Evolutionary conservation across 495 filamentous ascomycete species (phyloP), one percentile per base, ranked within the genome.

Genomic region (Podospora pseudopauciseta): DNA sequence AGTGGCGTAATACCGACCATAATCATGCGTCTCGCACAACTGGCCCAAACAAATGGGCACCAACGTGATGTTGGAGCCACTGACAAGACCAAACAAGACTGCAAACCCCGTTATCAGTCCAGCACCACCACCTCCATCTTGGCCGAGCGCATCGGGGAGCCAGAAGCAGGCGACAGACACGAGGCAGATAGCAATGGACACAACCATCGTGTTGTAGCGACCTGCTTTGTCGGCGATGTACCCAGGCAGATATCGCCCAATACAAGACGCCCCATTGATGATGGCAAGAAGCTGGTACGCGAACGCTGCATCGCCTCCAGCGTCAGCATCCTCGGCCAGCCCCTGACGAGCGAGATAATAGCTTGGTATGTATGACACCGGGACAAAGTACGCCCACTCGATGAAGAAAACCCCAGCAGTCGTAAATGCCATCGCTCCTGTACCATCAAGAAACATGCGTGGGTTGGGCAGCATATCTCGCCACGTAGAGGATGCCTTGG

Each of bases 51-150:
- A 58, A 3, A 58, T 58, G 6, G 55, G 55, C 6, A 26, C 23
- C 55, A 58, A 26, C n/a, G 55, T 58, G 55, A 58, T 58, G 23
- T 58, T 58, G n/a, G 55, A 58, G 55, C 55, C 55, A 20, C 55
- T 58, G 4, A 58, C 55, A 19, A 58, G 55, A 2, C 55, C 55
- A 58, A 58, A 58, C 55, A 58, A 26, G 6, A 58, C n/a, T 18
- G 55, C 55, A 58, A 58, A 58, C 18, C n/a, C 55, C n/a, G 55
- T 58, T 19, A 58, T 58, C 55, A 58, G 18, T n/a, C n/a, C 55
- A 5, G 55, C n/a, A 58, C 55, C 55, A 20, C n/a, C n/a, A 7
- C n/a, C n/a, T 26, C n/a, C 55, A 26, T 26, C 23, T 20, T 58
- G n/a, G 6, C 5, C 55, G 9, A 58, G 23, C n/a, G 55, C 55